Base-by-base conservation (phyloP, 441 rosid species). In the Lepidium campestre region DNA sequence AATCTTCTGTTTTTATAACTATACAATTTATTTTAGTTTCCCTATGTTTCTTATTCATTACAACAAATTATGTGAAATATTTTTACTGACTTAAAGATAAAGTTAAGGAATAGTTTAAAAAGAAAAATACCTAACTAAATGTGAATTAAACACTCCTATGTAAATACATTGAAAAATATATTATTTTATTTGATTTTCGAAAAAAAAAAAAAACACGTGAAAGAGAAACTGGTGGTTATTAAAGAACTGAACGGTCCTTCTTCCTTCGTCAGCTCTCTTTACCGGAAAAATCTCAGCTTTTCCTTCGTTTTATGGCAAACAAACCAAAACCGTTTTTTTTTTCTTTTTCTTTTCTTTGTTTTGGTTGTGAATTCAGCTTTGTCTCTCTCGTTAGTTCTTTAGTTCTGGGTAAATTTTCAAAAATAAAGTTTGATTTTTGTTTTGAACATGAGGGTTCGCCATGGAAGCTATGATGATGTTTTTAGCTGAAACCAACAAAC, bases 231-330 rank as follows among this genome's bases (percentile, higher is more conserved):
- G 39, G 59, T 68, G 62, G 62, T 36, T 67, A 57, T 5, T 10
- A 48, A 68, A 53, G 29, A 69, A 69, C 4, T 48, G 39, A 70
- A 69, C 14, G 45, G 13, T 36, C 35, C 13, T 68, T 58, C 66
- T 45, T 69, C 67, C 13, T 68, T 58, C 66, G 54, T 69, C 67
- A 59, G 67, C 61, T 50, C 39, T 48, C 65, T 60, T 29, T 61
- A 44, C 69, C 68, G 57, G 14, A 62, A 62, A 71, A 62, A 45
- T 19, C 75, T 71, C 58, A 54, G 35, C 44, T 46, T 62, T 44
- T 37, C 13, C 32, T 55, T 62, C 15, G 15, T 34, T 25, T 10
- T 15, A 62, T 70, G 57, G 55, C 69, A 36, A 70, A 45, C 49
- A 18, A 36, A 35, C 63, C 62, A 36, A 36, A 25, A 25, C 63